Evolutionary conservation across 2,329 filamentous ascomycete species (phyloP).

Genomic region (Pseudogymnoascus sp.): DNA sequence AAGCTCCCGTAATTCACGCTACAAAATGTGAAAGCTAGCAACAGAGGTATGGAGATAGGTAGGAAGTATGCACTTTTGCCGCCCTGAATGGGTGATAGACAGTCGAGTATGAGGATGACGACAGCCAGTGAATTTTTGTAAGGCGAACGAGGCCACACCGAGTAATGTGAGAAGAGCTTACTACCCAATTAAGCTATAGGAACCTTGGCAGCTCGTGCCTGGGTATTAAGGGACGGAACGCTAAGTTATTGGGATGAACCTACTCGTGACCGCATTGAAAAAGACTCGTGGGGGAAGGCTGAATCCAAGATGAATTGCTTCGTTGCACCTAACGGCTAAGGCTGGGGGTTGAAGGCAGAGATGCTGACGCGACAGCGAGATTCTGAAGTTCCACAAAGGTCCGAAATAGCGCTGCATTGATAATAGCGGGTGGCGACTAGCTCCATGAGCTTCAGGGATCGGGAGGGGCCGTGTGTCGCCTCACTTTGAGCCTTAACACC

Average conservation of each 20-base stretch:
- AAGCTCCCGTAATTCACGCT: background rate
- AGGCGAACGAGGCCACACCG: constrained; percentile 4
- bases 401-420: background rate
- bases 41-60: background rate
- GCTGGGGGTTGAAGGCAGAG: background rate
- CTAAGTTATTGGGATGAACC: background rate
- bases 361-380: background rate
- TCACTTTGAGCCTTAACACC: constrained; percentile 3
- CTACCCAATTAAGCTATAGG: background rate
- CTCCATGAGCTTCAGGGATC: constrained; percentile 4
- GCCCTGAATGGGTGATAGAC: constrained; percentile 3
- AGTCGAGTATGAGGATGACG: background rate
- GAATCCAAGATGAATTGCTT: background rate
- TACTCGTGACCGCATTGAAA: background rate
- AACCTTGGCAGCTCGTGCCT: background rate
- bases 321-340: background rate
- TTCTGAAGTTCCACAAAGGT: background rate
- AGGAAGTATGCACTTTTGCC: background rate
- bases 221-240: background rate
- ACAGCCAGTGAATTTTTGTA: background rate
- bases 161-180: constrained; percentile 3
- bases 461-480: constrained; percentile 7
- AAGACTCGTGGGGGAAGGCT: background rate
- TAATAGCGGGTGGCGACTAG: background rate
- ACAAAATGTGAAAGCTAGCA: background rate